Evolutionary conservation across 2,329 filamentous ascomycete species (phyloP).

Genomic region (Corniculantispora saksenae): DNA sequence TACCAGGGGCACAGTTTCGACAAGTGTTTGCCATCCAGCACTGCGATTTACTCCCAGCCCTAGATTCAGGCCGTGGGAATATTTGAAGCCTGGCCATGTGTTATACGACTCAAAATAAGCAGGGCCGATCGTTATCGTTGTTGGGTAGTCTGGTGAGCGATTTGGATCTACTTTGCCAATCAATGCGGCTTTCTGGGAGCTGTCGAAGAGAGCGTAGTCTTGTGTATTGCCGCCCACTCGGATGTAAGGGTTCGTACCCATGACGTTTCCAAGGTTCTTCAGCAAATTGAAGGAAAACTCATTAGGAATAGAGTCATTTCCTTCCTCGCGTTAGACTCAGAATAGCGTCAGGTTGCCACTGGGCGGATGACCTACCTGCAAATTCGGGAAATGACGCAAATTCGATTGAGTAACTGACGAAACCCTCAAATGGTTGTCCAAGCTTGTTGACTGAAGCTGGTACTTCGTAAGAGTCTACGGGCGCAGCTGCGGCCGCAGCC

Average conservation of each 20-base stretch:
- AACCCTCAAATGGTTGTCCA: conserved; percentile 28
- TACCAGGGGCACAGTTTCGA: conserved; percentile 55
- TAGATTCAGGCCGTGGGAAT: conserved; percentile 63
- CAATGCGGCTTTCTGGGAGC: conserved; percentile 49
- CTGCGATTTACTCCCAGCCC: conserved; percentile 53
- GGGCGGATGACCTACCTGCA: conserved; percentile 34
- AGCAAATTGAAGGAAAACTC: conserved; percentile 61
- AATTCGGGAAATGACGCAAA: conserved; percentile 55
- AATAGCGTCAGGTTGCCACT: background rate
- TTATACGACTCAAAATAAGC: conserved; percentile 60
- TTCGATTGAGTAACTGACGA: conserved; percentile 54
- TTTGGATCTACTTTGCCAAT: conserved; percentile 53
- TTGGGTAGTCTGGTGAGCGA: conserved; percentile 59
- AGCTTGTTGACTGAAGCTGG: background rate
- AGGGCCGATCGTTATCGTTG: conserved; percentile 62
- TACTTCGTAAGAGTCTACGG: background rate
- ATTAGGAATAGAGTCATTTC: conserved; percentile 57
- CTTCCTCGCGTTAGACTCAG: conserved; percentile 27
- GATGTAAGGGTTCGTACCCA: conserved; percentile 60
- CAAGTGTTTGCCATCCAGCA: conserved; percentile 50
- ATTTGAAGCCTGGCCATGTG: conserved; percentile 57
- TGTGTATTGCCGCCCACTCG: conserved; percentile 67
- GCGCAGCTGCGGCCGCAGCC: background rate
- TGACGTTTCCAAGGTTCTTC: conserved; percentile 53
- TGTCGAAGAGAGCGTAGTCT: conserved; percentile 63